Base-by-base conservation (phyloP, 345 rosid species). In the Aegle marmelos region DNA sequence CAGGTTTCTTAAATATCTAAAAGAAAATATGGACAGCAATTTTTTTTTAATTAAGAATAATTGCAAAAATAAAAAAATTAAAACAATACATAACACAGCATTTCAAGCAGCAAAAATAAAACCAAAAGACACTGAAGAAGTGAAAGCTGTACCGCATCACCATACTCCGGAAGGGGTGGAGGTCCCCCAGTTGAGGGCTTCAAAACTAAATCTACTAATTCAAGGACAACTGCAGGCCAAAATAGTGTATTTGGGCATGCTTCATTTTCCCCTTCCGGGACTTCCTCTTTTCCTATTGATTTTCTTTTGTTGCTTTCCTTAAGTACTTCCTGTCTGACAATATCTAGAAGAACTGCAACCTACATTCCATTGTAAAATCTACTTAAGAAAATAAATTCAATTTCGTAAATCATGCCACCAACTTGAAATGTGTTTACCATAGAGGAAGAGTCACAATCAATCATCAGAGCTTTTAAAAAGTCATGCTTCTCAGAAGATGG, bases 321-420 rank as follows among this genome's bases (percentile, higher is more conserved):
- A 36, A 75, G 81, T 82, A 90, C 79, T 68, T 85, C 87, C 72
- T 89, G 82, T 88, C 92, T 88, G 69, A 90, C 80, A 48, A 87
- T 86, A 89, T 90, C 99, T 60, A 94, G 80, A 83, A 96, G 95
- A 62, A 96, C 86, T 24, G 95, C 99, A 82, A 78, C 85, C 99
- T 92, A 67, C 80, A 80, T 39, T 74, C n/a, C 67, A 48, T 62
- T 80, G 76, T 25, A 59, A 78, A 19, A 76, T 61, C 21, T 64
- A 70, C 58, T 65, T 76, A n/a, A 74, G 76, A 78, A 68, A 61
- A 24, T 67, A 53, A 50, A 70, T 28, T 41, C 31, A 63, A 53
- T 41, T n/a, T 61, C 66, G 28, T 71, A 68, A 65, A 84, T 54
- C n/a, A 60, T 33, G 57, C 11, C 68, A 73, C 41, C 54, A 54